phyloP scores from a whole-genome alignment of 1,284 basidiomycete species.

The Cutaneotrichosporon sp. region DNA sequence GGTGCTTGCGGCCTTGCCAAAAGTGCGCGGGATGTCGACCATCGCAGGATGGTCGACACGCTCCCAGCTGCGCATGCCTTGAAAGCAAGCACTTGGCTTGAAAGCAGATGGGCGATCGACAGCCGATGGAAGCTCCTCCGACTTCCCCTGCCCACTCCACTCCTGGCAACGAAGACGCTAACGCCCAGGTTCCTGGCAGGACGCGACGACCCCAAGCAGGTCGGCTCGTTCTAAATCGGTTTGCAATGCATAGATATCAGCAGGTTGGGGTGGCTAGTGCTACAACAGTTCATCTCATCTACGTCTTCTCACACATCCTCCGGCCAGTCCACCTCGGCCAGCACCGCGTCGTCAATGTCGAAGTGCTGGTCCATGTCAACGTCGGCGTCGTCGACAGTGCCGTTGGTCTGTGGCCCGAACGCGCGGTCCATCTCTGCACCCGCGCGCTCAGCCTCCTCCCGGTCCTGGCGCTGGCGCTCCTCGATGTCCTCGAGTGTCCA shows the following conservation, averaged over 20 bases:
- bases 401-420: constrained; percentile 20
- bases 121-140: too few relatives aligned
- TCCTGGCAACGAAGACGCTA: not conserved
- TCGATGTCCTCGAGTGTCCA: constrained; percentile 69
- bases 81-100: too few relatives aligned
- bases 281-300: constrained; percentile 15
- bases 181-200: constrained; percentile 45
- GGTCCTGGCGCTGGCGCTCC: constrained; percentile 43
- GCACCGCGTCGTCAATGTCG: constrained; percentile 42
- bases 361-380: constrained; percentile 29
- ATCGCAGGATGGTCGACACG: too few relatives aligned
- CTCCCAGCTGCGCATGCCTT: too few relatives aligned
- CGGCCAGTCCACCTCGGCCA: constrained; percentile 41
- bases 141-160: too few relatives aligned
- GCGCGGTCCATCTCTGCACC: constrained; percentile 30
- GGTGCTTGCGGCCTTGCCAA: too few relatives aligned
- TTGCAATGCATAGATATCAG: constrained; percentile 23
- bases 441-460: constrained; percentile 40
- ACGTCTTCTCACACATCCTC: constrained; percentile 19
- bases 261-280: constrained; percentile 9
- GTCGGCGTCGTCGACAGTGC: constrained; percentile 23
- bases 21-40: too few relatives aligned
- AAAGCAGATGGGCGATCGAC: too few relatives aligned
- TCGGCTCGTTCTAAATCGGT: constrained; percentile 38
- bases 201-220: constrained; percentile 51